Evolutionary conservation across 2,329 filamentous ascomycete genomes (phyloP), one percentile per base, ranked within the genome.

Genomic region (Ascochyta viciae-villosae): DNA sequence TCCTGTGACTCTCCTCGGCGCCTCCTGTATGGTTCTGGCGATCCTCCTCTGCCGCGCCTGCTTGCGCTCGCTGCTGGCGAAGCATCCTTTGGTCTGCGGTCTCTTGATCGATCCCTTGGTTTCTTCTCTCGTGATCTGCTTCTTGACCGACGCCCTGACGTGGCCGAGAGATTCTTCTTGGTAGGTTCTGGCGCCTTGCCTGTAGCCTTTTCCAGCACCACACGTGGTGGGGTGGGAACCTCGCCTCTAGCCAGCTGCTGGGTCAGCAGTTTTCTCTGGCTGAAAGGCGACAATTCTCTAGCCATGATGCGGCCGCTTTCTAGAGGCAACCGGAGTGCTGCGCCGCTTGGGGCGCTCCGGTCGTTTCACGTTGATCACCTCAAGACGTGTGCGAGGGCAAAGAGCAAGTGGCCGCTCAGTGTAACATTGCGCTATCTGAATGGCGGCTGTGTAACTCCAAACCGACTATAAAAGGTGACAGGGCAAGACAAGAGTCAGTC

Each of bases 251-350:
- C 58, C 46, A 70, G 55, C 41, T 71, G 56, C 57, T 68, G 61
- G 27, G 65, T 74, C 53, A 74, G 50, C 39, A 72, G 63, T 29
- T 64, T 65, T 34, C 72, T 62, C 33, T 68, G 66, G 54, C 72
- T 74, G 59, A 64, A 72, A 22, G 70, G 70, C 35, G 72, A 74
- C 49, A 72, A 57, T 23, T 72, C 70, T 53, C 69, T 67, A 27
- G 63, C 56, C 66, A 68, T 68, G 49, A 24, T 56, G 31, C n/a
- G 38, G 29, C 53, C 31, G 38, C 42, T 22, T 33, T 19, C 44
- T 42, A 24, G 42, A 40, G 37, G 13, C 33, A 19, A 38, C 19
- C 13, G 43, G 23, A 47, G 3, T 43, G 38, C 31, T 42, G 47
- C 26, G 47, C 38, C 39, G 42, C 42, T 42, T 47, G 42, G 42